Percentiles rank a stretch among this genome's conserved stretches.
Evolutionary conservation across 257 asterid species (phyloP).

Genomic region (Eustoma russellianum): DNA sequence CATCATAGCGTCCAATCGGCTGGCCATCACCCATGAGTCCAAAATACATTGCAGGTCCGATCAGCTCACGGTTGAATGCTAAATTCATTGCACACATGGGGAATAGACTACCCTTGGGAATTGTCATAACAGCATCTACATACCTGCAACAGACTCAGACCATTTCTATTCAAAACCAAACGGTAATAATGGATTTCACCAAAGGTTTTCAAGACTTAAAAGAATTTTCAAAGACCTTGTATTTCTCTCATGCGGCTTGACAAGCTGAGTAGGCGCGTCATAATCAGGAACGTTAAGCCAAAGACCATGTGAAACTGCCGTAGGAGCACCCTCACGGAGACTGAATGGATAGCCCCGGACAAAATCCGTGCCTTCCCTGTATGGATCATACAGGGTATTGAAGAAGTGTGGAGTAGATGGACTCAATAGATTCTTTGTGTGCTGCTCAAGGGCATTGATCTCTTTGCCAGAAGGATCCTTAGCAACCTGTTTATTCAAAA

Average conservation of each 20-base stretch:
- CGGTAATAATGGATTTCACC: background rate
- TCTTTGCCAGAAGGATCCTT: slow-evolving; percentile 67
- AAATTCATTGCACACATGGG: slow-evolving; percentile 86
- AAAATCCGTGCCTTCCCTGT: slow-evolving; percentile 67
- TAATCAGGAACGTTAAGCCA: slow-evolving; percentile 86
- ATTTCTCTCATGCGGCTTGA: slow-evolving; percentile 78
- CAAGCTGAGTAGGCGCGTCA: slow-evolving; percentile 84
- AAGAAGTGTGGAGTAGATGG: slow-evolving; percentile 73
- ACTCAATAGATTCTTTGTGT: slow-evolving; percentile 51
- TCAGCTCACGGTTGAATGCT: slow-evolving; percentile 65
- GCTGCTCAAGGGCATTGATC: slow-evolving; percentile 79
- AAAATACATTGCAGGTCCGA: slow-evolving; percentile 92
- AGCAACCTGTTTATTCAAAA: slow-evolving; percentile 42
- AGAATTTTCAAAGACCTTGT: slow-evolving; percentile 26
- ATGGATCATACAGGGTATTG: slow-evolving; percentile 78
- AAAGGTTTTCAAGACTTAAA: background rate
- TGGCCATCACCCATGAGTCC: slow-evolving; percentile 92
- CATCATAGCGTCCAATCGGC: slow-evolving; percentile 83
- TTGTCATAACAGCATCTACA: slow-evolving; percentile 72
- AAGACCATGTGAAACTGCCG: slow-evolving; percentile 73
- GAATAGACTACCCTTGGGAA: slow-evolving; percentile 65
- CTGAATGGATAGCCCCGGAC: slow-evolving; percentile 91
- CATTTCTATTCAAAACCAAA: background rate
- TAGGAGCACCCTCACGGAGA: slow-evolving; percentile 61
- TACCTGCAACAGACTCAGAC: slow-evolving; percentile 29